Evolutionary conservation across 345 rosid species (phyloP).

Genomic region (Turritis glabra): DNA sequence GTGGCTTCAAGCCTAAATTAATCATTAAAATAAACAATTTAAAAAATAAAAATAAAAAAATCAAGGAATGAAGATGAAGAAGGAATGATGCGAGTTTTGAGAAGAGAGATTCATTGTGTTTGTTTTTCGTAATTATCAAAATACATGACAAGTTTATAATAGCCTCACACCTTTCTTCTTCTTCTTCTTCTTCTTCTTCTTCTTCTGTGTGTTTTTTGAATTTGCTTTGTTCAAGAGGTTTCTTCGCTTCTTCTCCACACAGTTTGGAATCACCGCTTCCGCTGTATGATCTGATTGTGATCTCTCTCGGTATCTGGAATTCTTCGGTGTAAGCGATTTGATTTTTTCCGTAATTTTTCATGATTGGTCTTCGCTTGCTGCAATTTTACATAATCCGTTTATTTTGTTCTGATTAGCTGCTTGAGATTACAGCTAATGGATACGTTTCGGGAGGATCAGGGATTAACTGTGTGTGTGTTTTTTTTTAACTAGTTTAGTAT

Average conservation of each 20-base stretch:
- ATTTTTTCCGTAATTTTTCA: slow-evolving; percentile 13
- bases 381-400: background rate
- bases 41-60: background rate
- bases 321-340: slow-evolving; percentile 8
- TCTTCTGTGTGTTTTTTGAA: slow-evolving; percentile 9
- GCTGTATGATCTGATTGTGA: slow-evolving; percentile 27
- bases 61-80: background rate
- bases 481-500: background rate
- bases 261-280: slow-evolving; percentile 16
- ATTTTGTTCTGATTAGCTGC: slow-evolving; percentile 8
- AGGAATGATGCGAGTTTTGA: slow-evolving; percentile 24
- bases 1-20: slow-evolving; percentile 25
- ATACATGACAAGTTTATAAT: slow-evolving; percentile 33
- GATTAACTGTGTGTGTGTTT: background rate
- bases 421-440: background rate
- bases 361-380: slow-evolving; percentile 20
- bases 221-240: background rate
- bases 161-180: slow-evolving; percentile 28
- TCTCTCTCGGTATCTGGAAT: slow-evolving; percentile 29
- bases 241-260: slow-evolving; percentile 14
- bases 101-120: slow-evolving; percentile 26
- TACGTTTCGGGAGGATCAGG: slow-evolving; percentile 1
- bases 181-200: slow-evolving; percentile 22
- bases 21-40: slow-evolving; percentile 17
- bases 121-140: slow-evolving; percentile 19